These are phyloP conservation scores for Rhytidhysteron rufulum DNA, from an alignment of 2,329 filamentous ascomycete genomes.

Conservation along the genomic window DNA sequence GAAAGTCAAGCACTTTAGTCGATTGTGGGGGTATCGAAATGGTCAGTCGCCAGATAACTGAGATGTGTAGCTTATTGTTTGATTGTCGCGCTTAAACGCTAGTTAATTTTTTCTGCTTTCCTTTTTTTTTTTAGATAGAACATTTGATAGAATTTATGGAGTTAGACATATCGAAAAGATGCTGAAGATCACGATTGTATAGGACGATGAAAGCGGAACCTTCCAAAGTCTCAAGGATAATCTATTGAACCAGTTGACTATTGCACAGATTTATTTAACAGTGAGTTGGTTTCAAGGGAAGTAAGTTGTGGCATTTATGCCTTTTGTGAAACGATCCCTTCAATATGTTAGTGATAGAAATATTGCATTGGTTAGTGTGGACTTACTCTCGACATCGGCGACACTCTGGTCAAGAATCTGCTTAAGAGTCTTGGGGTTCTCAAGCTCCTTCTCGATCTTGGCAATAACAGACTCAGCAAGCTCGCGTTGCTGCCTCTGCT, in stretches of 20 bases:
- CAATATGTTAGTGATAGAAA: slow-evolving; percentile 13
- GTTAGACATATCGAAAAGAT: no score
- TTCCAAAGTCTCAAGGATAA: slow-evolving; percentile 10
- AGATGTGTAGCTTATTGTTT: no score
- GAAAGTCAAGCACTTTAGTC: slow-evolving; percentile 16
- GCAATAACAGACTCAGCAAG: slow-evolving; percentile 87
- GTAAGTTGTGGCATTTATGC: slow-evolving; percentile 30
- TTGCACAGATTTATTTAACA: slow-evolving; percentile 42
- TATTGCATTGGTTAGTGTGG: slow-evolving; percentile 7
- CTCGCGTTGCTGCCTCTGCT: slow-evolving; percentile 97
- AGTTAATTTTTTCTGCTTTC: not conserved
- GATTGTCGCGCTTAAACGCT: no score
- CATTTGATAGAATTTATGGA: no score
- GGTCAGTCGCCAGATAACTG: slow-evolving; percentile 9
- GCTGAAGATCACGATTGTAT: no score
- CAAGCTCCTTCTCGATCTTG: slow-evolving; percentile 98
- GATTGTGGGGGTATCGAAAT: slow-evolving; percentile 17
- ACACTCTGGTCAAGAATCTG: slow-evolving; percentile 98
- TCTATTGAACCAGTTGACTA: slow-evolving; percentile 36
- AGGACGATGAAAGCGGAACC: not conserved
- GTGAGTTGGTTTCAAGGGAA: slow-evolving; percentile 23
- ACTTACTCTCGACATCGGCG: slow-evolving; percentile 88
- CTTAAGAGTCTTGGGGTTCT: slow-evolving; percentile 95
- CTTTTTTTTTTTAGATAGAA: no score
- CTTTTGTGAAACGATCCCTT: slow-evolving; percentile 38